Percentiles rank a stretch among this genome's conserved stretches.
Evolutionary conservation across 1,139 yeast genomes (phyloP).

Genomic region (Hemisphaericaspora xylanilytica): DNA sequence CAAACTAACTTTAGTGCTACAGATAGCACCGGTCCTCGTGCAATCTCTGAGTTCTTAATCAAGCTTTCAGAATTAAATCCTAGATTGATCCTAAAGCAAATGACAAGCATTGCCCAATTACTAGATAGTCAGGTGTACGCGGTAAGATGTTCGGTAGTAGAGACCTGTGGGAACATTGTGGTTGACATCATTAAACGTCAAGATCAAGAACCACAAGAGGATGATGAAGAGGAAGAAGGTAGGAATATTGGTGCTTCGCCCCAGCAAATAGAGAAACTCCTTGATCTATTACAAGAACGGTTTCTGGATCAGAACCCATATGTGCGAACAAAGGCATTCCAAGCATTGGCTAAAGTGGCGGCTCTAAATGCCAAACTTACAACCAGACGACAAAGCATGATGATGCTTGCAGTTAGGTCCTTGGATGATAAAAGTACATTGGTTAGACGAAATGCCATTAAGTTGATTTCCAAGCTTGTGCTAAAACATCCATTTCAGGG

Average conservation of each 20-base stretch:
- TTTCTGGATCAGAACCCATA: constrained; percentile 82
- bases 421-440: constrained; percentile 79
- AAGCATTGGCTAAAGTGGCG: constrained; percentile 66
- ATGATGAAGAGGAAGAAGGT: constrained; percentile 21
- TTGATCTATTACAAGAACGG: constrained; percentile 75
- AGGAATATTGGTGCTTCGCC: constrained; percentile 31
- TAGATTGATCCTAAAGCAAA: constrained; percentile 66
- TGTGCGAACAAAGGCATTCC: constrained; percentile 83
- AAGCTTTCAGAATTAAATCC: constrained; percentile 76
- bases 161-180: constrained; percentile 81
- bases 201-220: constrained; percentile 2
- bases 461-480: constrained; percentile 66
- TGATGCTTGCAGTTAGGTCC: constrained; percentile 70
- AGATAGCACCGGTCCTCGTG: constrained; percentile 85
- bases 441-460: constrained; percentile 81
- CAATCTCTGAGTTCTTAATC: constrained; percentile 70
- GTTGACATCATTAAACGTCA: constrained; percentile 38
- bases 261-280: constrained; percentile 57
- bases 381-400: constrained; percentile 55
- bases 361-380: constrained; percentile 64
- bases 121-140: constrained; percentile 79
- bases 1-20: constrained; percentile 72
- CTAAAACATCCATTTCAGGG: constrained; percentile 80
- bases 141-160: constrained; percentile 84
- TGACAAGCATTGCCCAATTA: constrained; percentile 70